These are phyloP conservation scores for Penicillium crustosum DNA, from an alignment of 2,329 filamentous ascomycete genomes.

Conservation along the genomic window DNA sequence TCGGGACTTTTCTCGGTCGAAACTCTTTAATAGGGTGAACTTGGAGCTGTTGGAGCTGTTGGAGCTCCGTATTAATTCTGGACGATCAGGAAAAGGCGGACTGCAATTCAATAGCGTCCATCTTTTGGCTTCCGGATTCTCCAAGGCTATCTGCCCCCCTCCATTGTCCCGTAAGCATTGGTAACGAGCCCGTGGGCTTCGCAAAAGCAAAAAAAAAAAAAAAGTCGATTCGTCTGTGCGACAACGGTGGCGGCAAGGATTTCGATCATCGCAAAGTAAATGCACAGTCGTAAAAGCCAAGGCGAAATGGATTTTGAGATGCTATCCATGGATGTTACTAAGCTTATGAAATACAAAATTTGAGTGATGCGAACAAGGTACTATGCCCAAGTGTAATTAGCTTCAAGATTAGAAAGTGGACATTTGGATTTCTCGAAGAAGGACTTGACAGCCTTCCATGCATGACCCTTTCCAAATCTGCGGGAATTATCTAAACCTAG, in stretches of 20 bases:
- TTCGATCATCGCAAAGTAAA: neutral
- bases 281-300: constrained; percentile 16
- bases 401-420: constrained; percentile 6
- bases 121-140: neutral
- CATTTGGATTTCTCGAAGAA: constrained; percentile 20
- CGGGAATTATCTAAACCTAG: constrained; percentile 8
- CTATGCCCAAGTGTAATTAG: neutral
- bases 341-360: neutral
- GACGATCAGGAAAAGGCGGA: constrained; percentile 1
- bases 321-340: neutral
- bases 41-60: neutral
- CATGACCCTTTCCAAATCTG: constrained; percentile 15
- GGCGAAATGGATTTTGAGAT: neutral
- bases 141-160: neutral
- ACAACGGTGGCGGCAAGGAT: constrained; percentile 27
- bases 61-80: neutral
- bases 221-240: constrained; percentile 27
- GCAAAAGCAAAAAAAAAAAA: neutral
- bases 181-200: constrained; percentile 11
- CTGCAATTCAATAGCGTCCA: constrained; percentile 7
- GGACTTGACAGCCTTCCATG: constrained; percentile 29
- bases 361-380: constrained; percentile 8
- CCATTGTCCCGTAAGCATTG: constrained; percentile 1
- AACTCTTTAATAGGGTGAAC: neutral
- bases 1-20: neutral